These are phyloP conservation scores for Santalum album DNA, from an alignment of 164 flowering plant species.

Conservation along the genomic window DNA sequence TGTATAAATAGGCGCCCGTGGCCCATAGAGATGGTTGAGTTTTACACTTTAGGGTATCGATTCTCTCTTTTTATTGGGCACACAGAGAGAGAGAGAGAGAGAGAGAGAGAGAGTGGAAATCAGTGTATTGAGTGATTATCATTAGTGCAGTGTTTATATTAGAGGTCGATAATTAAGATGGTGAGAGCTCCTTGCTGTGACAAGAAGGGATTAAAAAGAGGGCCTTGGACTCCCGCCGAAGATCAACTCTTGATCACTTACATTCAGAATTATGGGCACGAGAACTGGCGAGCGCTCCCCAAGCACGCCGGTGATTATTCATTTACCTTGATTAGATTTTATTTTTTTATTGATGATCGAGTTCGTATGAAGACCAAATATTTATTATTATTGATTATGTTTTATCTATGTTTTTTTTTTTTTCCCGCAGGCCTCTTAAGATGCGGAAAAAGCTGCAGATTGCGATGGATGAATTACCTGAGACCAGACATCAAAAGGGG, in stretches of 20 bases:
- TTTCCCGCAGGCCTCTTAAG: conserved; percentile 7
- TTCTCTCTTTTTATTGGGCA: neutral
- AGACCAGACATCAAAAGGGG: conserved; percentile 12
- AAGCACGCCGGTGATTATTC: conserved; percentile 13
- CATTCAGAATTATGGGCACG: conserved; percentile 7
- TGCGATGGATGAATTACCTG: conserved; percentile 12
- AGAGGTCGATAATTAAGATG: conserved; percentile 4
- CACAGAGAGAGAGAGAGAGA: neutral
- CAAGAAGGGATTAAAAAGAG: conserved; percentile 14
- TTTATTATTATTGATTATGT: too few species aligned
- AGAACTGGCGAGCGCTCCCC: conserved; percentile 12
- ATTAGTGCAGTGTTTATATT: too few species aligned
- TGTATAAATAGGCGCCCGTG: neutral
- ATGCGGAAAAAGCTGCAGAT: conserved; percentile 16
- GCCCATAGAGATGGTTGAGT: neutral
- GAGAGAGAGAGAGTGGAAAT: neutral
- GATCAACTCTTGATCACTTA: conserved; percentile 5
- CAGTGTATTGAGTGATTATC: neutral
- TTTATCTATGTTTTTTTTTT: too few species aligned
- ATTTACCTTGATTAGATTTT: too few species aligned
- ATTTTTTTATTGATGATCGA: too few species aligned
- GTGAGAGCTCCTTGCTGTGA: conserved; percentile 16
- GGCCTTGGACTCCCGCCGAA: conserved; percentile 16
- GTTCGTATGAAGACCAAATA: too few species aligned
- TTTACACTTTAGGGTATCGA: neutral